Percentiles rank a stretch among this genome's conserved stretches.
These are phyloP conservation scores for Leptographium procerum DNA, from an alignment of 2,329 filamentous ascomycete genomes.

Conservation along the genomic window DNA sequence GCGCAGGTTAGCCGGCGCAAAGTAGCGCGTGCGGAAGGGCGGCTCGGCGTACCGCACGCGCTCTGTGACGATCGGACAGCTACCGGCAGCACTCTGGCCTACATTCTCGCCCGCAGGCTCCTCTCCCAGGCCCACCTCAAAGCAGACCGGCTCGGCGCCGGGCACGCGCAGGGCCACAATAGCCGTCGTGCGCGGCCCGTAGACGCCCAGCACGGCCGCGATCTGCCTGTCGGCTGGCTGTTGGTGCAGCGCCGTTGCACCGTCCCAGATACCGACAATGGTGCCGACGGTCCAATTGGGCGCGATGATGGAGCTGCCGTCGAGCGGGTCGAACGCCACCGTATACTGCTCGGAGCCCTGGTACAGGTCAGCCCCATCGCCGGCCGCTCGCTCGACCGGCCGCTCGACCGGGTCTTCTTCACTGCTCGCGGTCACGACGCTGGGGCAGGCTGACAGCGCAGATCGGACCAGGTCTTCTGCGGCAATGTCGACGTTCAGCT, in stretches of 20 bases:
- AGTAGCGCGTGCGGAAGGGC: conserved; percentile 37
- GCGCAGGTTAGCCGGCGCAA: conserved; percentile 51
- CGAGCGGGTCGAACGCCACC: conserved; percentile 51
- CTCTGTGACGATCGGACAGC: conserved; percentile 20
- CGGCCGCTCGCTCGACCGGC: conserved; percentile 2
- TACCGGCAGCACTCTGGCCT: too few relatives aligned
- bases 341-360: conserved; percentile 35
- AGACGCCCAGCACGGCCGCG: conserved; percentile 39
- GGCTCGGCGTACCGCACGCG: conserved; percentile 25
- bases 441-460: conserved; percentile 29
- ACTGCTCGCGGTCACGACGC: conserved; percentile 41
- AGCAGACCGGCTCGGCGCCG: conserved; percentile 26
- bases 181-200: conserved; percentile 43
- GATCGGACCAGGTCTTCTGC: conserved; percentile 37
- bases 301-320: conserved; percentile 49
- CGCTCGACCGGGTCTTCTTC: conserved; percentile 49
- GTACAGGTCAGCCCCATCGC: neutral
- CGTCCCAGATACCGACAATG: conserved; percentile 50
- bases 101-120: neutral
- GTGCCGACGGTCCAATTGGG: conserved; percentile 48
- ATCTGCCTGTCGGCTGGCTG: conserved; percentile 29
- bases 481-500: conserved; percentile 26
- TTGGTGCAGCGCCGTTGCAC: conserved; percentile 30
- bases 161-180: conserved; percentile 41
- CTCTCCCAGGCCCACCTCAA: conserved; percentile 36